Evolutionary conservation across 371 early-diverging fungal genomes (phyloP), one percentile per base, ranked within the genome.

Genomic region (Globomyces sp.): DNA sequence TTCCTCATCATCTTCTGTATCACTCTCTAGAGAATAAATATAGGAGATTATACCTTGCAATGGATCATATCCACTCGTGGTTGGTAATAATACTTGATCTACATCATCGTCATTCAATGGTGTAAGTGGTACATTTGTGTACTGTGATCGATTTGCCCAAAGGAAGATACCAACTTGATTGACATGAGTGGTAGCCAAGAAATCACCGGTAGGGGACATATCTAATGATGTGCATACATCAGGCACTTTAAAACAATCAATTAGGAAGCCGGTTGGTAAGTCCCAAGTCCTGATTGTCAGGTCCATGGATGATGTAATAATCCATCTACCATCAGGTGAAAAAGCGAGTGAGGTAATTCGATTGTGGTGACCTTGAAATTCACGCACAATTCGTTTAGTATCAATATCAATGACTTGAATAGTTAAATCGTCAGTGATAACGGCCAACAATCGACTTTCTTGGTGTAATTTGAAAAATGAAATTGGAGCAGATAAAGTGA

Each of bases 271-370:
- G 0, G 93, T 86, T 4, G 96, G 94, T 63, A 98, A 76, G 76
- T 98, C 97, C 95, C 95, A 98, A 0, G 94, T 93, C 49, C 94
- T 85, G 37, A 98, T 85, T 2, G 91, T 92, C 50, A 86, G 81
- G 80, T 97, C 97, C 64, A 91, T 77, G 13, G 91, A 87, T 10
- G 87, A 73, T 0, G 93, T 88, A 13, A 96, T 86, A 10, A 98
- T 80, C 94, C 94, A 92, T 63, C 96, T 87, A 60, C 93, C 93
- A 73, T 97, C 97, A 6, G 90, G 90, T 68, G 89, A 91, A 73
- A 96, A 92, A 1, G 88, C 90, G 77, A 93, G 70, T 68, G 93
- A 94, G 10, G 92, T 89, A 60, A 98, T 92, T 47, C 92, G 83
- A 72, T 87, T 90, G 49, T 83, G 75, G 72, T 95, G 95, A 0